Evolutionary conservation across 345 rosid species (phyloP).

Genomic region (Gossypium australe): DNA sequence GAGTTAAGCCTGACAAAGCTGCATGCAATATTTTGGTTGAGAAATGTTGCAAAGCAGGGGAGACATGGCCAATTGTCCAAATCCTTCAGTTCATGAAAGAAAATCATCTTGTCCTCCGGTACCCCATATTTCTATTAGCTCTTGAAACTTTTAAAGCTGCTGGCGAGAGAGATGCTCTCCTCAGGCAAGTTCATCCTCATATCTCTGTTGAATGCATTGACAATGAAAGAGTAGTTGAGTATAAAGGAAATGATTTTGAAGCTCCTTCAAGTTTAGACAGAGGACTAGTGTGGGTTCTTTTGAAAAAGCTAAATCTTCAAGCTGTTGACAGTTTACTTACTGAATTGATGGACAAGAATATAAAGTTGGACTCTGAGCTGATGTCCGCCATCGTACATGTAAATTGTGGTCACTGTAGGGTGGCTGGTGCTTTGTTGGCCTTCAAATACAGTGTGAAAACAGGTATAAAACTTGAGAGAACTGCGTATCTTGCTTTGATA

Average conservation of each 20-base stretch:
- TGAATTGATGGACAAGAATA: constrained; percentile 32
- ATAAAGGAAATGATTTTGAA: constrained; percentile 11
- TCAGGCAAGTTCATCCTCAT: constrained; percentile 69
- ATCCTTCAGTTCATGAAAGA: constrained; percentile 66
- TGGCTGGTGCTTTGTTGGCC: constrained; percentile 54
- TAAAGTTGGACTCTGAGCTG: constrained; percentile 35
- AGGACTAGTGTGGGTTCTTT: constrained; percentile 42
- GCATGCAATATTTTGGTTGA: constrained; percentile 74
- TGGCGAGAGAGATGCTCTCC: constrained; percentile 46
- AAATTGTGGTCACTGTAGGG: constrained; percentile 38
- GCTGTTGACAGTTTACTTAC: constrained; percentile 53
- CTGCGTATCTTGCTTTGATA: constrained; percentile 51
- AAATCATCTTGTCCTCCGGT: constrained; percentile 50
- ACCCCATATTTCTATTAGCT: constrained; percentile 61
- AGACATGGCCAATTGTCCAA: constrained; percentile 34
- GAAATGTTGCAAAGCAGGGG: constrained; percentile 58
- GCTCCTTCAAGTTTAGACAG: constrained; percentile 32
- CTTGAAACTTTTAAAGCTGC: constrained; percentile 37
- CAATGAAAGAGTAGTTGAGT: constrained; percentile 17
- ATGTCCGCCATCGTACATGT: constrained; percentile 47
- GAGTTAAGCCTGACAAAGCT: constrained; percentile 84
- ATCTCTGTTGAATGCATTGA: constrained; percentile 29
- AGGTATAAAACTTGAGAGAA: constrained; percentile 45
- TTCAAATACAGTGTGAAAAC: constrained; percentile 48
- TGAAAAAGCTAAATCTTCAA: constrained; percentile 57